These are phyloP conservation scores for Acacia crassicarpa DNA, from an alignment of 306 rosid species.

Conservation along the genomic window DNA sequence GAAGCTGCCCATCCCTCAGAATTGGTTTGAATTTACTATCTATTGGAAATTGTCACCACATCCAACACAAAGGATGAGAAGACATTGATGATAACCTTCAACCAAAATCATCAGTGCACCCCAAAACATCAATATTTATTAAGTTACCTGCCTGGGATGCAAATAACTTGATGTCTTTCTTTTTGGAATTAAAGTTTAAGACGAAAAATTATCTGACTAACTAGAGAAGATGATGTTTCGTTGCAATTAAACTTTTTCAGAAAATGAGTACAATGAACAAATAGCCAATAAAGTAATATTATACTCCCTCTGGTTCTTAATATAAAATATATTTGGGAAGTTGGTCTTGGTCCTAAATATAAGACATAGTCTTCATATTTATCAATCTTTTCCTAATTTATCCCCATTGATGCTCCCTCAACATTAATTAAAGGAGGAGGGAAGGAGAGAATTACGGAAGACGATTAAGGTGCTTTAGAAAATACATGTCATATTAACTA, in stretches of 20 bases:
- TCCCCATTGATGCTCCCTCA: no score
- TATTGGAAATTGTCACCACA: neutral
- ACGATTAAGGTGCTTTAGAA: no score
- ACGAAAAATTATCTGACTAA: neutral
- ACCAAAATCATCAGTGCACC: neutral
- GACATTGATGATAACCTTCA: neutral
- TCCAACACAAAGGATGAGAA: neutral
- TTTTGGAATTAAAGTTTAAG: neutral
- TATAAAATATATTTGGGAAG: no score
- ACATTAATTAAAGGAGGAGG: no score
- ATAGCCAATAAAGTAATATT: neutral
- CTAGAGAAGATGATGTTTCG: neutral
- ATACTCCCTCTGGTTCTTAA: neutral
- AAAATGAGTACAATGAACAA: slow-evolving; percentile 14
- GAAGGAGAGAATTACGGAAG: no score
- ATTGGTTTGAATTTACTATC: neutral
- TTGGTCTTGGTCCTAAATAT: no score
- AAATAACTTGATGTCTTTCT: neutral
- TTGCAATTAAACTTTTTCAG: slow-evolving; percentile 9
- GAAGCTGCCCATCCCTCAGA: neutral
- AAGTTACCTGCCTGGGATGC: neutral
- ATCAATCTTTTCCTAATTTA: no score
- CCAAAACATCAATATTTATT: neutral
- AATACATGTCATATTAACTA: no score
- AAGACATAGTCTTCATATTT: no score